phyloP scores from a whole-genome alignment of 192 early-diverging fungal species.

The Coemansia pectinata region DNA sequence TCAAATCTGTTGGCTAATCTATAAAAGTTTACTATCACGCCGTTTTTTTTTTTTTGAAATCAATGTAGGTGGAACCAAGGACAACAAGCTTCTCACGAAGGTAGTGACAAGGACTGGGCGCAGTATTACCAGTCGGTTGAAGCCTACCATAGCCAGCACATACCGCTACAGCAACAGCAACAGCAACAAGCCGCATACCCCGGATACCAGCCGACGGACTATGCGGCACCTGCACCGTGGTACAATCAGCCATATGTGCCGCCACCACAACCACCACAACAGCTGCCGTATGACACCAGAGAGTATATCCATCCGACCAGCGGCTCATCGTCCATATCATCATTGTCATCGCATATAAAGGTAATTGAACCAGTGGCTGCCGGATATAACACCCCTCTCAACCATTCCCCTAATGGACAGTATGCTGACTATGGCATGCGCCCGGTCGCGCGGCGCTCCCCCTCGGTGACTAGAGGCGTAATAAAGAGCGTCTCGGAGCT shows the following conservation, averaged over 20 bases:
- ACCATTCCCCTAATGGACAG: not conserved
- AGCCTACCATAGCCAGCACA: slow-evolving; percentile 32
- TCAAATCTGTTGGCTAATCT: not conserved
- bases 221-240: slow-evolving; percentile 7
- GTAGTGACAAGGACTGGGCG: slow-evolving; percentile 33
- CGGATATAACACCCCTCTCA: not conserved
- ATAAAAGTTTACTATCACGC: not conserved
- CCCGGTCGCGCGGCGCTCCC: slow-evolving; percentile 24
- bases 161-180: slow-evolving; percentile 23
- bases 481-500: slow-evolving; percentile 31
- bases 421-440: not conserved
- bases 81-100: slow-evolving; percentile 1
- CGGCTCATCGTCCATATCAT: not conserved
- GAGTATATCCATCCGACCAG: not conserved
- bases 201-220: not conserved
- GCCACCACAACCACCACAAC: not conserved
- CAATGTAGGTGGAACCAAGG: slow-evolving; percentile 46
- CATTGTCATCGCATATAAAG: slow-evolving; percentile 1
- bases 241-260: slow-evolving; percentile 1
- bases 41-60: not conserved
- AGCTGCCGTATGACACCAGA: not conserved
- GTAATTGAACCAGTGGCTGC: not conserved
- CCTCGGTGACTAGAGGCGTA: slow-evolving; percentile 36
- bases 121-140: slow-evolving; percentile 51
- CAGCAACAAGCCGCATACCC: slow-evolving; percentile 4